Evolutionary conservation across 768 basidiomycete species (phyloP).

Genomic region (Amanita brunnescens): DNA sequence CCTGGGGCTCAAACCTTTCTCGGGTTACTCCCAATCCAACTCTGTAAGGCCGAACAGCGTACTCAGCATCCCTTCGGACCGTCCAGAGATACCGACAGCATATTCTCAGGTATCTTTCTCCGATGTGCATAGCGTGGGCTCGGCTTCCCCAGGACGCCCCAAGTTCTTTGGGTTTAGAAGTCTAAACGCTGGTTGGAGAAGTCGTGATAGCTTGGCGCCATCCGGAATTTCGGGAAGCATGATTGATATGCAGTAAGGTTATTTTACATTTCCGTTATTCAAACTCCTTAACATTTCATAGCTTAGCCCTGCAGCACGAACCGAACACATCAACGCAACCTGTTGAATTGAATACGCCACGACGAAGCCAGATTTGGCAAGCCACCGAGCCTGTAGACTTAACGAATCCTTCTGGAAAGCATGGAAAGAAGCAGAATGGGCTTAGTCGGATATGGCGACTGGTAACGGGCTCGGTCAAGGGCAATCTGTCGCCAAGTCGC

Average conservation of each 20-base stretch:
- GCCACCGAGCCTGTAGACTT: no score
- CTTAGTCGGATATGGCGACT: conserved; percentile 76
- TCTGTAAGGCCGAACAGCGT: conserved; percentile 53
- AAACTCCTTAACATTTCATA: conserved; percentile 20
- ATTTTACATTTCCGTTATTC: conserved; percentile 2
- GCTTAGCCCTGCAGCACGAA: conserved; percentile 75
- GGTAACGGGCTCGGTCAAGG: conserved; percentile 53
- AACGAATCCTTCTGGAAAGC: conserved; percentile 35
- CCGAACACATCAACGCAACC: conserved; percentile 24
- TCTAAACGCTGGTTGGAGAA: conserved; percentile 62
- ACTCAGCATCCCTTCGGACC: conserved; percentile 48
- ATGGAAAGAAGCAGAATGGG: conserved; percentile 74
- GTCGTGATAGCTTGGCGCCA: conserved; percentile 74
- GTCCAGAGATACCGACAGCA: conserved; percentile 54
- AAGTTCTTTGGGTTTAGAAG: conserved; percentile 76
- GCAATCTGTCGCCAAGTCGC: conserved; percentile 22
- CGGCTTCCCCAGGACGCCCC: conserved; percentile 56
- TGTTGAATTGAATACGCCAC: conserved; percentile 31
- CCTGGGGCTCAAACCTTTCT: conserved; percentile 43
- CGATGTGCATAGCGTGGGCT: conserved; percentile 67
- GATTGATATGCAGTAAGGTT: conserved; percentile 85
- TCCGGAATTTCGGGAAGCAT: conserved; percentile 82
- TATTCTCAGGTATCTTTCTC: conserved; percentile 78
- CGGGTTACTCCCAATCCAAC: conserved; percentile 49
- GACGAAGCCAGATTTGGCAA: conserved; percentile 49